A percentile compares a stretch with the other conserved stretches of the same genome.
These are phyloP conservation scores for Hippophae gyantsensis DNA, from an alignment of 306 rosid genomes.

Conservation along the genomic window DNA sequence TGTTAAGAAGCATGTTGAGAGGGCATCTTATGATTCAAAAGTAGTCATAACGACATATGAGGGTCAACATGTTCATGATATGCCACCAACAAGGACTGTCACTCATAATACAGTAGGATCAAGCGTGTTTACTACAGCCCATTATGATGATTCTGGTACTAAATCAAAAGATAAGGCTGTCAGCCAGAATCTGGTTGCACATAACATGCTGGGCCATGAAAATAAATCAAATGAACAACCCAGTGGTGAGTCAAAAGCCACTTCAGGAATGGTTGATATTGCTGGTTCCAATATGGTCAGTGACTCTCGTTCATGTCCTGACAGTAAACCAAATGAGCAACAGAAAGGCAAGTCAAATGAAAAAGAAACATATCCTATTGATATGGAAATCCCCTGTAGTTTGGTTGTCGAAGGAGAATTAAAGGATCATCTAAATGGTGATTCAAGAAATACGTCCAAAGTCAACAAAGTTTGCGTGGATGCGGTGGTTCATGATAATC, in stretches of 20 bases:
- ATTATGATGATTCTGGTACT: conserved; percentile 14
- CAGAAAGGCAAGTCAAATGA: conserved; percentile 12
- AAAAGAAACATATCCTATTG: conserved; percentile 10
- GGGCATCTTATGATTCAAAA: conserved; percentile 61
- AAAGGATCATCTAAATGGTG: conserved; percentile 21
- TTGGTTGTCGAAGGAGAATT: conserved; percentile 19
- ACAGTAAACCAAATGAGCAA: conserved; percentile 15
- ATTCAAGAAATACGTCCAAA: conserved; percentile 26
- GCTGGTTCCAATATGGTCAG: conserved; percentile 11
- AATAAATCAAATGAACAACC: conserved; percentile 11
- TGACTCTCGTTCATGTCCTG: conserved; percentile 10
- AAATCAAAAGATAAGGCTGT: conserved; percentile 23
- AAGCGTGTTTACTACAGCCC: conserved; percentile 14
- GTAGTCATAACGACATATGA: conserved; percentile 69
- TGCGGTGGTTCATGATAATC: conserved; percentile 3
- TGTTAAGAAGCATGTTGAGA: conserved; percentile 81
- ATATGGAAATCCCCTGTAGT: conserved; percentile 15
- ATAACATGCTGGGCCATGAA: conserved; percentile 2
- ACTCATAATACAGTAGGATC: conserved; percentile 1
- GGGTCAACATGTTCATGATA: conserved; percentile 70
- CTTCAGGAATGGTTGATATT: conserved; percentile 4
- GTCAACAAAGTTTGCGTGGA: conserved; percentile 10
- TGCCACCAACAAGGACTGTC: conserved; percentile 45
- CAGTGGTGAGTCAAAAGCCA: conserved; percentile 2
- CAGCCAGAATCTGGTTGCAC: not conserved